phyloP scores from a whole-genome alignment of 305 asterid species.

The Fraxinus baroniana region DNA sequence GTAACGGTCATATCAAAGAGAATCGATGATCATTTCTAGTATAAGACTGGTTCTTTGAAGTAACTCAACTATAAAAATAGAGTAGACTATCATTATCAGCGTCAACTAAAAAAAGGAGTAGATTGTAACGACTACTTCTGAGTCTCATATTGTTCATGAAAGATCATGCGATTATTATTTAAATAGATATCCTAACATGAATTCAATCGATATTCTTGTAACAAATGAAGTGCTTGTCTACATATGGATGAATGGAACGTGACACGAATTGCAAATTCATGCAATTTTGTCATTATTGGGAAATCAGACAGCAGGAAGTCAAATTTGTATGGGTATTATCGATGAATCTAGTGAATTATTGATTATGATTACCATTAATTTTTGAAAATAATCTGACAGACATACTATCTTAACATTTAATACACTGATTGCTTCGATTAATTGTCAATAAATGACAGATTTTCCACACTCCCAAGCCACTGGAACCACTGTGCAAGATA shows the following conservation, averaged over 20 bases:
- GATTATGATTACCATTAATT: slow-evolving; percentile 28
- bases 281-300: not conserved
- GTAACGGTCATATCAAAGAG: not conserved
- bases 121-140: not conserved
- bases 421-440: slow-evolving; percentile 29
- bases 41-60: too few relatives aligned
- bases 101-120: not conserved
- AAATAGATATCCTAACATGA: not conserved
- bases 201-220: not conserved
- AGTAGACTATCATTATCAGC: not conserved
- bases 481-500: slow-evolving; percentile 21
- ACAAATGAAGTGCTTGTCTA: not conserved
- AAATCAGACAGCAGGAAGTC: not conserved
- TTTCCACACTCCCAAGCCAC: slow-evolving; percentile 33
- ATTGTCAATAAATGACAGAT: not conserved
- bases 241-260: not conserved
- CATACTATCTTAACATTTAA: slow-evolving; percentile 57
- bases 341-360: not conserved
- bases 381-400: slow-evolving; percentile 52
- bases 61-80: too few relatives aligned
- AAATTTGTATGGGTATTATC: not conserved
- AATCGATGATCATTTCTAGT: not conserved
- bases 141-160: not conserved
- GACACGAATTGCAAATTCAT: not conserved
- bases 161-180: not conserved